A percentile compares a stretch with the other conserved stretches of the same genome.
Evolutionary conservation across 2,329 filamentous ascomycete species (phyloP).

Genomic region (Lachnellula willkommii): DNA sequence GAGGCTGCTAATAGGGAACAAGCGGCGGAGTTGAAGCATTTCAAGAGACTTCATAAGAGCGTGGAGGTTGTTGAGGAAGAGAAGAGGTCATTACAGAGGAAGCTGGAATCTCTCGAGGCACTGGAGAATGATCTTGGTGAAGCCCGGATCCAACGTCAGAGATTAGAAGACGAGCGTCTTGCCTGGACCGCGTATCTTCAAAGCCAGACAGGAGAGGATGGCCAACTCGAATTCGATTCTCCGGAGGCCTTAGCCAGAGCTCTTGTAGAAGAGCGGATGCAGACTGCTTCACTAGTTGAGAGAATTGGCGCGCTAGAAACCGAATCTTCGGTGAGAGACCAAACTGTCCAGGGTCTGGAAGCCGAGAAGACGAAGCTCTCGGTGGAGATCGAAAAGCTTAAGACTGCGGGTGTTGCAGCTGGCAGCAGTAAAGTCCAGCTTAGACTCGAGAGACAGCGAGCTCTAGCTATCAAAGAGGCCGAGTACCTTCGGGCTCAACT

Average conservation of each 20-base stretch:
- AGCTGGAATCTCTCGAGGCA: conserved; percentile 67
- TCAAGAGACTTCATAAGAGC: conserved; percentile 77
- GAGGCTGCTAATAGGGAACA: conserved; percentile 80
- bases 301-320: conserved; percentile 73
- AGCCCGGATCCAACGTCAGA: conserved; percentile 73
- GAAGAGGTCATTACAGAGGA: conserved; percentile 75
- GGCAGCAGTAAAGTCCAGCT: conserved; percentile 62
- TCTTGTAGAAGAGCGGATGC: conserved; percentile 74
- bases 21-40: conserved; percentile 69
- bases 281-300: conserved; percentile 73
- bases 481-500: conserved; percentile 91
- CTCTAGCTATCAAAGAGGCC: conserved; percentile 82
- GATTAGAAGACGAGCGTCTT: conserved; percentile 80
- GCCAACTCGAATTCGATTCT: conserved; percentile 72
- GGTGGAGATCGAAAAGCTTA: conserved; percentile 66
- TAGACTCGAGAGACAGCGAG: conserved; percentile 79
- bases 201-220: conserved; percentile 54
- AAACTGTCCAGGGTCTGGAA: conserved; percentile 66
- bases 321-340: conserved; percentile 71
- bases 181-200: conserved; percentile 86
- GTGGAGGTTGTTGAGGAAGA: conserved; percentile 94
- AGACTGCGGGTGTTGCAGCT: conserved; percentile 39
- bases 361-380: conserved; percentile 60
- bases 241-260: conserved; percentile 84
- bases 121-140: conserved; percentile 74